Percentiles rank a stretch among this genome's conserved stretches.
These are phyloP conservation scores for Pilaira anomala DNA, from an alignment of 192 early-diverging fungal species.

Conservation along the genomic window DNA sequence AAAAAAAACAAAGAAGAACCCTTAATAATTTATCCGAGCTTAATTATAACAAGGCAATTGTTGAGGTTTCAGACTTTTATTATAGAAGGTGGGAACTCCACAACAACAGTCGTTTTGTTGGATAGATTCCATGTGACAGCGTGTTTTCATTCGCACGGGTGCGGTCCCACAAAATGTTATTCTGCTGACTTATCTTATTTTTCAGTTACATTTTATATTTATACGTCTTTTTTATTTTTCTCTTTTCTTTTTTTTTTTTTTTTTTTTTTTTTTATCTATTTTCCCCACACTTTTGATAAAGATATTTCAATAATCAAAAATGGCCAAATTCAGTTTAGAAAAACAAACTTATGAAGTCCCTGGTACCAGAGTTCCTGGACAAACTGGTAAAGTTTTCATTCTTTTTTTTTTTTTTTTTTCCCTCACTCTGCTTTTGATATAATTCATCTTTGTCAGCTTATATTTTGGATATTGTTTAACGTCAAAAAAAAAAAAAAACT, in stretches of 20 bases:
- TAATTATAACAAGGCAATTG: no score
- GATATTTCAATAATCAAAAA: not conserved
- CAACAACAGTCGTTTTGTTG: not conserved
- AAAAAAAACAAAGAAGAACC: no score
- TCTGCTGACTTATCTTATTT: conserved; percentile 17
- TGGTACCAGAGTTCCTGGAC: conserved; percentile 43
- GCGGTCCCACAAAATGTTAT: conserved; percentile 7
- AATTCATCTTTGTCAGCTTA: not conserved
- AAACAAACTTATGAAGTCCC: conserved; percentile 52
- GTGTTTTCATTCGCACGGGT: not conserved
- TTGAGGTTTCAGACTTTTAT: no score
- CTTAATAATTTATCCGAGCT: no score
- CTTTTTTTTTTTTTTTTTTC: not conserved
- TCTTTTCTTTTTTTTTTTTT: conserved; percentile 4
- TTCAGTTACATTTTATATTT: conserved; percentile 10
- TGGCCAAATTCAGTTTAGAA: conserved; percentile 43
- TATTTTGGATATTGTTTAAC: not conserved
- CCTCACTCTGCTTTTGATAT: not conserved
- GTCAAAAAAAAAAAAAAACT: no score
- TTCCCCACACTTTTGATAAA: conserved; percentile 1
- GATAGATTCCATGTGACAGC: not conserved
- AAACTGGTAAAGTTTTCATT: conserved; percentile 41
- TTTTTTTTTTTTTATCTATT: not conserved
- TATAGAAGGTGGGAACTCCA: not conserved
- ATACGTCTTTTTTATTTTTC: not conserved